Base-by-base conservation (phyloP, 2,329 filamentous ascomycete genomes). In the Hypoxylon sp. region DNA sequence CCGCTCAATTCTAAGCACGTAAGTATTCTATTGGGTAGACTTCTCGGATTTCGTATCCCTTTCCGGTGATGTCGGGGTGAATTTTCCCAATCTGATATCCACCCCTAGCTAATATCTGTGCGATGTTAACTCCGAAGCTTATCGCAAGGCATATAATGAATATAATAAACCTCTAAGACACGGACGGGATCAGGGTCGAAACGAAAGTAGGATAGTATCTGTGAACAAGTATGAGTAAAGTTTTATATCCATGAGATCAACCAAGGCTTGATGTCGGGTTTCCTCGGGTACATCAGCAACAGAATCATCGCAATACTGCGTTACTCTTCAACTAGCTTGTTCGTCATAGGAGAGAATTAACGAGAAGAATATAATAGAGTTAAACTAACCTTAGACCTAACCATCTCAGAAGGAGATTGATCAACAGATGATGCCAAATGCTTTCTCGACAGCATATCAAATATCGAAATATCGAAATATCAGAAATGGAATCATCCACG, bases 151-250 rank as follows among this genome's bases (percentile, higher is more conserved):
- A 27, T 3, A 27, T 27, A 27, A 27, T 37, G 2, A n/a, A n/a
- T 11, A 5, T 13, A 6, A 37, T 37, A 37, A 37, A 6, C 1
- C 32, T 83, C 15, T 62, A 57, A 52, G 44, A 19, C 21, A 37
- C 17, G 17, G 4, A 44, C 19, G 7, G 3, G 10, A 4, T 37
- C 13, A 10, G 11, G 32, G 8, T 32, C 10, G 6, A 7, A 32
- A 32, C 5, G 11, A 32, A n/a, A 39, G 15, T 39, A 6, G 8
- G 3, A n/a, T 21, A 44, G 39, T 21, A 21, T 21, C 46, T 35
- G 21, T 53, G 7, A 24, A 19, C 17, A 19, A 3, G 19, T 29
- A 48, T 53, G 47, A 61, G 48, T 37, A 32, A 31, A 21, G n/a
- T 21, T 15, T 11, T 24, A 35, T 19, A 35, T 35, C 6, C 2